phyloP scores from a whole-genome alignment of 2,329 filamentous ascomycete species.

The Scorias spongiosa region DNA sequence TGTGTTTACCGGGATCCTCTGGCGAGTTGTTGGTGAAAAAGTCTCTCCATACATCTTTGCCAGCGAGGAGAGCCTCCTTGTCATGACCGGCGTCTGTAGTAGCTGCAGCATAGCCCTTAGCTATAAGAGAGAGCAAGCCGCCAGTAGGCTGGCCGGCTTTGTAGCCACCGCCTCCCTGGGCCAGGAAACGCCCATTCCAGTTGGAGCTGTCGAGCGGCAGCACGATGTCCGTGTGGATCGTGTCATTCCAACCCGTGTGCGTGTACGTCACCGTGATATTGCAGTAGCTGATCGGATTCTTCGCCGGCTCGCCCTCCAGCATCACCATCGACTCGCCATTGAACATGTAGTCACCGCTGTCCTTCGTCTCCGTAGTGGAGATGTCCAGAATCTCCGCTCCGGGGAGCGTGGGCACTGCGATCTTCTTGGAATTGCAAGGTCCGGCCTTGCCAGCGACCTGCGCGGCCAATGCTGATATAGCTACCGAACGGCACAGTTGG shows the following conservation, averaged over 20 bases:
- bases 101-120: slow-evolving; percentile 12
- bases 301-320: background rate
- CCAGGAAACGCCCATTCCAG: slow-evolving; percentile 24
- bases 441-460: background rate
- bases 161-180: slow-evolving; percentile 25
- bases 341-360: background rate
- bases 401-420: background rate
- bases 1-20: slow-evolving; percentile 9
- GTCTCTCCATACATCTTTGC: slow-evolving; percentile 2
- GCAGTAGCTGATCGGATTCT: slow-evolving; percentile 15
- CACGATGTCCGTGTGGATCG: slow-evolving; percentile 18
- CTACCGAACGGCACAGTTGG: background rate
- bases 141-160: slow-evolving; percentile 7
- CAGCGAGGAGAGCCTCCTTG: background rate
- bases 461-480: background rate
- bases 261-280: slow-evolving; percentile 25
- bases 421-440: background rate
- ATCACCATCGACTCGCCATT: background rate
- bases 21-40: slow-evolving; percentile 8
- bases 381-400: background rate
- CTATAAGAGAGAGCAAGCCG: slow-evolving; percentile 6
- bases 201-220: slow-evolving; percentile 14
- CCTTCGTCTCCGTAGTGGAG: background rate
- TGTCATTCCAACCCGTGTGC: slow-evolving; percentile 22
- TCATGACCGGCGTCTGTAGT: slow-evolving; percentile 15